Conservation (phyloP, 768 basidiomycete genomes). For the Russula griseocarnosa region DNA sequence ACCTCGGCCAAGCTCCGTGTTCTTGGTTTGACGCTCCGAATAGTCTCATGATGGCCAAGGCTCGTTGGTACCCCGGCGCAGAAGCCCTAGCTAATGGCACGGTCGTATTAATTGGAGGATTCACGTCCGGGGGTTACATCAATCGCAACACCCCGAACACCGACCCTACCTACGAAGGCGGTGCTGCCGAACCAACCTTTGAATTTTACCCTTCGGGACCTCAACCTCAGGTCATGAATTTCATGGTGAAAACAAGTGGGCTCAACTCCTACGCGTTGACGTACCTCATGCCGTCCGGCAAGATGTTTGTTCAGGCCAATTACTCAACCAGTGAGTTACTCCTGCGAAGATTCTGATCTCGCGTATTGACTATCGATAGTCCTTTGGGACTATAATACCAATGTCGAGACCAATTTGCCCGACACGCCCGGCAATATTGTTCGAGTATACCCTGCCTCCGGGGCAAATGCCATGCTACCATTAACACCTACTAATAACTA, state of each 20-base stretch:
- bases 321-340: conserved; percentile 47
- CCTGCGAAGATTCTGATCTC: conserved; percentile 3
- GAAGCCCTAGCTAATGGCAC: conserved; percentile 73
- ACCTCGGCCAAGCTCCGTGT: conserved; percentile 48
- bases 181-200: conserved; percentile 73
- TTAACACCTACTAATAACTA: conserved; percentile 87
- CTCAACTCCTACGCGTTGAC: conserved; percentile 74
- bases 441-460: conserved; percentile 86
- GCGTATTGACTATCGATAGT: conserved; percentile 34
- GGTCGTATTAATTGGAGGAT: conserved; percentile 77
- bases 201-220: conserved; percentile 75
- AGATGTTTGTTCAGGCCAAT: conserved; percentile 52
- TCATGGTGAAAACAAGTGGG: conserved; percentile 67
- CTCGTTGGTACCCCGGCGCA: conserved; percentile 74
- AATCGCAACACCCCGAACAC: conserved; percentile 69
- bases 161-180: conserved; percentile 59
- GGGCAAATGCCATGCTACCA: conserved; percentile 85
- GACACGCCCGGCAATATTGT: conserved; percentile 68
- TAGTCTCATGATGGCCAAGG: conserved; percentile 58
- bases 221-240: conserved; percentile 50
- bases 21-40: conserved; percentile 71
- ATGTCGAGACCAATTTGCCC: conserved; percentile 32
- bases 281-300: conserved; percentile 70
- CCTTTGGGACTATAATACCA: conserved; percentile 51
- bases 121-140: conserved; percentile 72